A percentile compares a stretch with the other conserved stretches of the same genome.
These are phyloP conservation scores for Cladosporium colombiae DNA, from an alignment of 2,329 filamentous ascomycete genomes.

Conservation along the genomic window DNA sequence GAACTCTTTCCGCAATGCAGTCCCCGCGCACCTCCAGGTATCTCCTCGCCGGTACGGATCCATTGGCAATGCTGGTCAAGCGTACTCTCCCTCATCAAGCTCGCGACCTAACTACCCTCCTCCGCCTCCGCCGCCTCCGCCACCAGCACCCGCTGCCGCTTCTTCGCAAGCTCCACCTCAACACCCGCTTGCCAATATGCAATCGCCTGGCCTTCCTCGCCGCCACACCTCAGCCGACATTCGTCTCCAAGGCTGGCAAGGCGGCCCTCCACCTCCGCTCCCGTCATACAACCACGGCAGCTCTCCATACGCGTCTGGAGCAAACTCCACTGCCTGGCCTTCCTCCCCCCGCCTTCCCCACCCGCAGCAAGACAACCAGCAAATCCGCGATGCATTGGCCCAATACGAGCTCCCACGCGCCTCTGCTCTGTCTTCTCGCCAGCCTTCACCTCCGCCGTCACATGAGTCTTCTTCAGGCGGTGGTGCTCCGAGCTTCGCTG, in stretches of 20 bases:
- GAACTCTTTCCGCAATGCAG: constrained; percentile 72
- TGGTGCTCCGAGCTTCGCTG: constrained; percentile 43
- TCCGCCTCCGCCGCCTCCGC: constrained; percentile 65
- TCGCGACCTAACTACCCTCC: constrained; percentile 63
- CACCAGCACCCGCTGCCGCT: constrained; percentile 36
- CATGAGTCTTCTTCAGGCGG: constrained; percentile 27
- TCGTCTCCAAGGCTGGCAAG: constrained; percentile 68
- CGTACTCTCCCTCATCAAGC: constrained; percentile 66
- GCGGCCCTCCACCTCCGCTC: constrained; percentile 48
- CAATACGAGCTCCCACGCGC: constrained; percentile 65
- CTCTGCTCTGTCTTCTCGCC: constrained; percentile 50
- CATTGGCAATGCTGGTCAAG: constrained; percentile 66
- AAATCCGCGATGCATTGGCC: constrained; percentile 62
- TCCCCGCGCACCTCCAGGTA: constrained; percentile 74
- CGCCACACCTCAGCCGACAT: constrained; percentile 96
- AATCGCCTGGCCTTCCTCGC: constrained; percentile 68
- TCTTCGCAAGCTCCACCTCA: constrained; percentile 57
- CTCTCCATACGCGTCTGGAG: constrained; percentile 67
- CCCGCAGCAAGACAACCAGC: constrained; percentile 66
- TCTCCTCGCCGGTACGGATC: constrained; percentile 84
- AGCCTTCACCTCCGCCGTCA: constrained; percentile 53
- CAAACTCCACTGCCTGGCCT: constrained; percentile 64
- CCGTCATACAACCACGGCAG: constrained; percentile 38
- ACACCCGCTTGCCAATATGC: constrained; percentile 59
- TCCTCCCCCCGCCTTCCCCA: constrained; percentile 61